These are phyloP conservation scores for Quercus ilex DNA, from an alignment of 306 rosid genomes.

Conservation along the genomic window DNA sequence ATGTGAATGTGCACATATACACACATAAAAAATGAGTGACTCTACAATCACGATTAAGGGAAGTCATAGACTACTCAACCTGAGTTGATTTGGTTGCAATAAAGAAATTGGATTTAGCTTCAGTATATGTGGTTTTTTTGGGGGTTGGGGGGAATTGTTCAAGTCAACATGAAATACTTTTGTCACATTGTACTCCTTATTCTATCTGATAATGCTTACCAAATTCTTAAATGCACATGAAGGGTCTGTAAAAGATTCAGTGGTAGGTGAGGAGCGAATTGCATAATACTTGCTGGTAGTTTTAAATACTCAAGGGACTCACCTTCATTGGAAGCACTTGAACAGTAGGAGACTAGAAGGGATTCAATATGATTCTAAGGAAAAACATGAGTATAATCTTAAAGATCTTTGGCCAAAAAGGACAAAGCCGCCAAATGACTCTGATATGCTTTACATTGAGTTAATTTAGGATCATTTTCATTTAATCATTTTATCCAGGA, in stretches of 20 bases:
- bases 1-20: no score
- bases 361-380: slow-evolving; percentile 25
- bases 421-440: no score
- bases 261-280: slow-evolving; percentile 90
- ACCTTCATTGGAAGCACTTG: slow-evolving; percentile 72
- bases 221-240: slow-evolving; percentile 18
- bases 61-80: not conserved
- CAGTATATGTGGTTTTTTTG: no score
- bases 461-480: no score
- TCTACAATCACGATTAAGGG: not conserved
- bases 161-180: no score
- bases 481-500: no score
- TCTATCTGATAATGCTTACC: not conserved
- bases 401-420: no score
- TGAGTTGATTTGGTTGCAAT: not conserved
- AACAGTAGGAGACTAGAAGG: slow-evolving; percentile 59
- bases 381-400: no score
- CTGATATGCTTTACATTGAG: no score
- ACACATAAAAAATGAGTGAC: not conserved
- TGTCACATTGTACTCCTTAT: no score
- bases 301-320: slow-evolving; percentile 68
- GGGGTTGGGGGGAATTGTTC: no score
- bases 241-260: slow-evolving; percentile 93
- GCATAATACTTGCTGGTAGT: slow-evolving; percentile 81
- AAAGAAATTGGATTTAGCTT: not conserved